Evolutionary conservation across 2,329 filamentous ascomycete species (phyloP), one percentile per base, ranked within the genome.

Genomic region (Ascochyta koolunga): DNA sequence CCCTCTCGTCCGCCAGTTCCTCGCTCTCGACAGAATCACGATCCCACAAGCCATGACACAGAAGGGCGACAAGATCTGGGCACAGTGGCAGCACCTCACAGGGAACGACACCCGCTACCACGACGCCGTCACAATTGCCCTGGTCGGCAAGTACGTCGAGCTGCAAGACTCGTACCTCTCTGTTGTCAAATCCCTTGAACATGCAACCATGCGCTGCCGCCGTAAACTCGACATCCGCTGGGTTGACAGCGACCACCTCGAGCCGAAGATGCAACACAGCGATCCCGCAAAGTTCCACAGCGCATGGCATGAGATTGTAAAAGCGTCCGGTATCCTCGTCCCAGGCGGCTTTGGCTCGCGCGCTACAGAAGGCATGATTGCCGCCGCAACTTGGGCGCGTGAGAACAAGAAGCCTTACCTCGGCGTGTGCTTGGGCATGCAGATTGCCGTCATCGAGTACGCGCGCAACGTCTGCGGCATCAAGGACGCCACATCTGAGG

Each of bases 61-160:
- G 16, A 85, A 87, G 63, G 93, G 93, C 21, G 74, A 81, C 37
- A 73, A 77, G n/a, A 88, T 88, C 44, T 96, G 92, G 91, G 75
- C 84, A 5, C 81, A 88, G 62, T 98, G 93, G 93, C 87, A 87
- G 69, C 78, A 79, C 27, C 83, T 90, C 6, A 89, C 91, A 5
- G 82, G 83, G 7, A 83, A 85, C 16, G 84, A 90, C 67, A 83
- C 88, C 50, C 84, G 86, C 55, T 80, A 88, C 44, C 82, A 84
- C 51, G 87, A 91, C 37, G 81, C 83, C 0, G 88, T 98, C 53
- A 83, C 83, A 35, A 96, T 99, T 71, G 91, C 86, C 8, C 80
- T 99, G 11, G 93, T 98, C 10, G 95, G 95, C 64, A 98, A 98
- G 77, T 99, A 99, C 74, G 88, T 87, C 19, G 85, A 86, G 47